These are phyloP conservation scores for Teratosphaeria gauchensis DNA, from an alignment of 2,329 filamentous ascomycete genomes.

Conservation along the genomic window DNA sequence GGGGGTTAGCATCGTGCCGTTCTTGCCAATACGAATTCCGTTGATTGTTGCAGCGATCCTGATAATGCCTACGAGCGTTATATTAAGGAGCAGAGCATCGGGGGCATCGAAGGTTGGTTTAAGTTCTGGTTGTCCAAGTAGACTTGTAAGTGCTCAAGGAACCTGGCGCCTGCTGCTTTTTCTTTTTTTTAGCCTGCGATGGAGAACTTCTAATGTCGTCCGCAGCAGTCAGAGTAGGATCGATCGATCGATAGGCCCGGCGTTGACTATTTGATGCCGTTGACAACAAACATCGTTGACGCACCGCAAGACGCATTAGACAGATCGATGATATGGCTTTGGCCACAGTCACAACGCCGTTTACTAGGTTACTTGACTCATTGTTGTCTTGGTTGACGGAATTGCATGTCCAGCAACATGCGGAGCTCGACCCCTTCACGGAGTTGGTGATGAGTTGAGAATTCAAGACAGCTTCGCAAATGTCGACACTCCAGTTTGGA, in stretches of 20 bases:
- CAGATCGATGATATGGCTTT: background rate
- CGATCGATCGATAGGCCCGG: background rate
- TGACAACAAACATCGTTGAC: background rate
- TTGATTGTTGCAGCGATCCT: background rate
- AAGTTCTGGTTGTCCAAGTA: conserved; percentile 7
- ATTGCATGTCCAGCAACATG: background rate
- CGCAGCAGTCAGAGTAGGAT: background rate
- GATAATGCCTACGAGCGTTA: conserved; percentile 6
- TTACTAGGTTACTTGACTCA: background rate
- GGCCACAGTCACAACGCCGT: background rate
- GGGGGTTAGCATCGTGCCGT: conserved; percentile 10
- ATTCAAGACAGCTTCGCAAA: too few relatives aligned
- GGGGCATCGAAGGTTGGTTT: conserved; percentile 16
- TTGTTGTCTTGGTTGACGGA: background rate
- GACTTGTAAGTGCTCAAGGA: background rate
- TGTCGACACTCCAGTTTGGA: too few relatives aligned
- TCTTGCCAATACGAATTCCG: background rate
- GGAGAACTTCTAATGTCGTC: background rate
- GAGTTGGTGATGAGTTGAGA: too few relatives aligned
- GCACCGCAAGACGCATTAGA: background rate
- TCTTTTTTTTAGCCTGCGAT: too few relatives aligned
- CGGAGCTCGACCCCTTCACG: too few relatives aligned
- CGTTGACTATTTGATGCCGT: background rate
- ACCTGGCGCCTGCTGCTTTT: too few relatives aligned
- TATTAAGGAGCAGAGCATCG: conserved; percentile 22